Evolutionary conservation across 495 filamentous ascomycete genomes (phyloP), one percentile per base, ranked within the genome.

Genomic region (Talaromyces nanjingensis): DNA sequence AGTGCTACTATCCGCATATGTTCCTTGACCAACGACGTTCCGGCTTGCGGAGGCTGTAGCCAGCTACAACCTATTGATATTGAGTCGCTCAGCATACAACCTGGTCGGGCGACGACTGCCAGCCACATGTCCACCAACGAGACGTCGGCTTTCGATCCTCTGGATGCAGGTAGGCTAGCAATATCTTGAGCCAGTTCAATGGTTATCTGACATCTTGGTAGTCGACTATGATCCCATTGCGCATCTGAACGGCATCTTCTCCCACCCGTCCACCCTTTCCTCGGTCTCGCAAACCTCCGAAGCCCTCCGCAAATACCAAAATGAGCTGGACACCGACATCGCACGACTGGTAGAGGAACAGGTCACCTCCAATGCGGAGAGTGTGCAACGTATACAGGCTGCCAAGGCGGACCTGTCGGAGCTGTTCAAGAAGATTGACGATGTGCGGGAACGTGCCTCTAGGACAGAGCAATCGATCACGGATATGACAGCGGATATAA

Each of bases 401-500:
- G 92, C 94, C 49, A 92, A 98, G 75, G 85, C 85, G 16, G 94
- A 98, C 76, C 83, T 99, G 60, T 87, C 88, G 6, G 86, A 89
- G 62, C 84, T 99, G 53, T 96, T 99, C 81, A 88, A 88, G 70
- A 97, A 94, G 78, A 96, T 99, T 73, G 94, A 98, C 75, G 89
- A 85, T 66, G 94, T 99, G 27, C 89, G 96, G 65, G 89, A 88
- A 71, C 85, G 93, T 65, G 94, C 94, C 22, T 83, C 92, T 68
- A 87, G 91, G 81, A 97, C 94, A 11, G 96, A 99, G 77, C 89
- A 91, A 69, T 86, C 92, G 49, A 99, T 99, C 73, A 96, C 93
- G 63, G 91, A 93, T 65, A 99, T 99, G 94, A 99, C 94, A 55
- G 93, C 94, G 62, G 96, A 99, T 71, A 99, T 99, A 75, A 99